Evolutionary conservation across 495 filamentous ascomycete species (phyloP).

Genomic region (Parathielavia hyrcaniae): DNA sequence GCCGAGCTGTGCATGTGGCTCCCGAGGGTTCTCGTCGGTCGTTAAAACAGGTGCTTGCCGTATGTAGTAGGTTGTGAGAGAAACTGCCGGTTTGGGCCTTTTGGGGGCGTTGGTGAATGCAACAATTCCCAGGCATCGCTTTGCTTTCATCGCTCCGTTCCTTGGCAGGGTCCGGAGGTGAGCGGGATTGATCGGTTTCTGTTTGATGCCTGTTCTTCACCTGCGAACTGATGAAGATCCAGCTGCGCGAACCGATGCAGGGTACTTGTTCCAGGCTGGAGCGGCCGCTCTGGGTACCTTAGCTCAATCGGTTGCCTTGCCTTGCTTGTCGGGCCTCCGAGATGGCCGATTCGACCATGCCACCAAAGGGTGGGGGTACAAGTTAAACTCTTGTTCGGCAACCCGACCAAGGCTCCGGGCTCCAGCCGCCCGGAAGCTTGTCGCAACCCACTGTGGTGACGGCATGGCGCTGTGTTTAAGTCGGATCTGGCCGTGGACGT

Average conservation of each 20-base stretch:
- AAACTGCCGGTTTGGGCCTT: too few species aligned
- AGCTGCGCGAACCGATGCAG: neutral
- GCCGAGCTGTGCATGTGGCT: too few species aligned
- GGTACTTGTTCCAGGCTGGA: conserved; percentile 5
- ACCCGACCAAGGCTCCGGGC: neutral
- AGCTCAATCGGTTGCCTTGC: conserved; percentile 1
- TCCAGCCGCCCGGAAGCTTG: neutral
- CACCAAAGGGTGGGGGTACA: too few species aligned
- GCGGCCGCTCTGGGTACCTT: conserved; percentile 1
- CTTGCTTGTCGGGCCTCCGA: neutral
- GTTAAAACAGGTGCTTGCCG: too few species aligned
- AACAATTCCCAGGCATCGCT: neutral
- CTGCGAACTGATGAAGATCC: neutral
- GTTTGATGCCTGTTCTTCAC: neutral
- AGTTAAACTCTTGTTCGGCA: neutral
- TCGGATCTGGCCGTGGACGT: conserved; percentile 8
- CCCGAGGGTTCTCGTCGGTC: too few species aligned
- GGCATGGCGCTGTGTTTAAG: neutral
- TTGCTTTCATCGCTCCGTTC: neutral
- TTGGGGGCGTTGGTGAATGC: neutral
- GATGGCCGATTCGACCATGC: too few species aligned
- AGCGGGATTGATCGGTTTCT: neutral
- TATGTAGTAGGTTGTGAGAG: too few species aligned
- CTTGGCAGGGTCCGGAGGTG: neutral
- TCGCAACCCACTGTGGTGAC: neutral